Evolutionary conservation across 2,329 filamentous ascomycete genomes (phyloP).

Genomic region (Colletotrichum paranaense): DNA sequence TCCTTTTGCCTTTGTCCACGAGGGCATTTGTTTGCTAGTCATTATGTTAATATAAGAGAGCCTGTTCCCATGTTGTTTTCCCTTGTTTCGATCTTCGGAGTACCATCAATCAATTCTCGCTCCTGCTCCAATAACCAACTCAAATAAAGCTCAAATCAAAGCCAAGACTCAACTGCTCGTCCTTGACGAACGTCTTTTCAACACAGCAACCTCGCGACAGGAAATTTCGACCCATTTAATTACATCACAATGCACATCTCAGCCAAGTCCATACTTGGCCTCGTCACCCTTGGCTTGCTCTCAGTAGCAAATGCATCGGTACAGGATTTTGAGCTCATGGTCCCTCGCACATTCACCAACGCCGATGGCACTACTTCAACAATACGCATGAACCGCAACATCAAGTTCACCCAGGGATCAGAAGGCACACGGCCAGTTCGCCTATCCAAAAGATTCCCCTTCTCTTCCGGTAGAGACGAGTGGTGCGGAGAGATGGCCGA

Average conservation of each 20-base stretch:
- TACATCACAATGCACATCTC: neutral
- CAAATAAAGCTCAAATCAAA: neutral
- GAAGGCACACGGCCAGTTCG: constrained; percentile 16
- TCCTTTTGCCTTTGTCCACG: neutral
- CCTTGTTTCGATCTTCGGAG: neutral
- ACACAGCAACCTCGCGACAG: neutral
- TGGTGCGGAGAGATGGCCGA: constrained; percentile 34
- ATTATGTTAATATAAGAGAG: neutral
- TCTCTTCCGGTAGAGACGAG: constrained; percentile 31
- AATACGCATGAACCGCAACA: constrained; percentile 6
- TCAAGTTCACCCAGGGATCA: constrained; percentile 10
- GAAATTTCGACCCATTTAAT: neutral
- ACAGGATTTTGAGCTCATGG: neutral
- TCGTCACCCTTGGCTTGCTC: neutral
- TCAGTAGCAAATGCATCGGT: neutral
- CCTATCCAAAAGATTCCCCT: constrained; percentile 12
- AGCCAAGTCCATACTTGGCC: neutral
- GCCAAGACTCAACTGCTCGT: neutral
- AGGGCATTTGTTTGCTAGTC: neutral
- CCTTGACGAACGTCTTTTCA: neutral
- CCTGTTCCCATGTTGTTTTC: neutral
- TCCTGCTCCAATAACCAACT: neutral
- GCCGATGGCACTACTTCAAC: neutral
- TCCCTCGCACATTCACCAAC: neutral
- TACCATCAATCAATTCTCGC: neutral